phyloP scores from a whole-genome alignment of 163 green algal genomes.

The Scenedesmus sp. region DNA sequence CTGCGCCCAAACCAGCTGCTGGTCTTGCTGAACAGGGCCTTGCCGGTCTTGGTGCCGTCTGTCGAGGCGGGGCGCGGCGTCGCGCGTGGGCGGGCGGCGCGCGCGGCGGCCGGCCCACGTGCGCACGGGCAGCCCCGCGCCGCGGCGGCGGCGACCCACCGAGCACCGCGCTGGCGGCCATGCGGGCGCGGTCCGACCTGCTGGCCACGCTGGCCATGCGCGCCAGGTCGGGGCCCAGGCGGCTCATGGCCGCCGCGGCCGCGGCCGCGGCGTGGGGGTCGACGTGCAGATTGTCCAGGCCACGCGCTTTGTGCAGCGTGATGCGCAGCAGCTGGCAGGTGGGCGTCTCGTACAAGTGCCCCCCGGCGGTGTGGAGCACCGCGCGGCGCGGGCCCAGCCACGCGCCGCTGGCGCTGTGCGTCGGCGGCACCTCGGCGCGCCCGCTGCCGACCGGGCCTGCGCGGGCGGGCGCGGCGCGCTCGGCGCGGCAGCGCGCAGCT shows the following conservation, averaged over 20 bases:
- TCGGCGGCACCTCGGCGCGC: constrained; percentile 7
- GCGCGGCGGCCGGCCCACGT: no score
- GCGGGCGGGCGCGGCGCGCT: no score
- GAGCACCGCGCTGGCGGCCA: constrained; percentile 2
- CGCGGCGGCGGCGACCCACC: no score
- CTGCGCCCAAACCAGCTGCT: constrained; percentile 30
- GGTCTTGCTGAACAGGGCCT: constrained; percentile 7
- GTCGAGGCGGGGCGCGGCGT: no score
- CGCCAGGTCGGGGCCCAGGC: constrained; percentile 6
- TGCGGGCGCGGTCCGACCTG: no score
- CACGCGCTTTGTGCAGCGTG: constrained; percentile 28
- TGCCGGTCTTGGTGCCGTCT: constrained; percentile 24
- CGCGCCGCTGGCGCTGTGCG: neutral
- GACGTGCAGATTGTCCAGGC: constrained; percentile 45
- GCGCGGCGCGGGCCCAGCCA: constrained; percentile 2
- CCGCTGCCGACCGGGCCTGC: constrained; percentile 33
- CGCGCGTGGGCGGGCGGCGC: no score
- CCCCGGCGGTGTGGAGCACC: constrained; percentile 28
- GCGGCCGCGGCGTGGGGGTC: constrained; percentile 34
- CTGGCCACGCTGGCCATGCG: no score
- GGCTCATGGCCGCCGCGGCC: constrained; percentile 17
- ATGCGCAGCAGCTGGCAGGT: constrained; percentile 22
- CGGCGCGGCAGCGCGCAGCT: no score
- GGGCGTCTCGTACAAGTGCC: constrained; percentile 32
- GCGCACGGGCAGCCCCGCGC: no score